These are phyloP conservation scores for Bonnemaisonia californica DNA, from an alignment of 31 red algal genomes.

Conservation along the genomic window DNA sequence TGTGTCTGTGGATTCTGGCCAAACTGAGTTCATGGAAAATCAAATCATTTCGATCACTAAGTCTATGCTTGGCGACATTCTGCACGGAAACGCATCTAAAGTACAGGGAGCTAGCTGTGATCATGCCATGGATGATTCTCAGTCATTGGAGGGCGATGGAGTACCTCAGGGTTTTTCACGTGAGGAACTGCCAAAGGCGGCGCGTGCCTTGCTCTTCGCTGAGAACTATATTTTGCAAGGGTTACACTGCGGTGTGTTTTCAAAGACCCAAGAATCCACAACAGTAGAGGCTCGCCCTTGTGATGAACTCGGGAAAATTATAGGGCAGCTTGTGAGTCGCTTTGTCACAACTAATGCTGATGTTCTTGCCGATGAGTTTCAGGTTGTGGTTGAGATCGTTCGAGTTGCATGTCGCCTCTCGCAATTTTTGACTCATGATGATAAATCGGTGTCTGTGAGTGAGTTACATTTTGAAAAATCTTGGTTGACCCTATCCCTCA, in stretches of 20 bases:
- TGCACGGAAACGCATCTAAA: neutral
- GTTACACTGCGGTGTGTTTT: constrained; percentile 12
- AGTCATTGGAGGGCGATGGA: neutral
- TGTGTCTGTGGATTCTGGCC: neutral
- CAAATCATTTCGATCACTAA: neutral
- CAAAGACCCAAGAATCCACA: neutral
- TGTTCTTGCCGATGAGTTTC: neutral
- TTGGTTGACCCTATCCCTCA: neutral
- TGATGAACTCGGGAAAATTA: neutral
- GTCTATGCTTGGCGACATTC: neutral
- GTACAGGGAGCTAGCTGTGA: neutral
- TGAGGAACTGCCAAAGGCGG: neutral
- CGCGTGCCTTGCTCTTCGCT: constrained; percentile 8
- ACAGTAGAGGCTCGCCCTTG: neutral
- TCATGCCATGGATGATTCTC: neutral
- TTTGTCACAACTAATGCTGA: neutral
- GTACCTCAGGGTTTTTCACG: neutral
- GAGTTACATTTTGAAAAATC: neutral
- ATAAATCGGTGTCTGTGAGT: neutral
- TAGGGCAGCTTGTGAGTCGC: neutral
- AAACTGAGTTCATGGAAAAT: neutral
- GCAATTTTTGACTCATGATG: neutral
- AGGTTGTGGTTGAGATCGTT: neutral
- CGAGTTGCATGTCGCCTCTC: neutral
- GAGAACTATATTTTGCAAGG: constrained; percentile 45